A percentile compares a stretch with the other conserved stretches of the same genome.
Evolutionary conservation across 768 basidiomycete species (phyloP).

Genomic region (Suillus paluster): DNA sequence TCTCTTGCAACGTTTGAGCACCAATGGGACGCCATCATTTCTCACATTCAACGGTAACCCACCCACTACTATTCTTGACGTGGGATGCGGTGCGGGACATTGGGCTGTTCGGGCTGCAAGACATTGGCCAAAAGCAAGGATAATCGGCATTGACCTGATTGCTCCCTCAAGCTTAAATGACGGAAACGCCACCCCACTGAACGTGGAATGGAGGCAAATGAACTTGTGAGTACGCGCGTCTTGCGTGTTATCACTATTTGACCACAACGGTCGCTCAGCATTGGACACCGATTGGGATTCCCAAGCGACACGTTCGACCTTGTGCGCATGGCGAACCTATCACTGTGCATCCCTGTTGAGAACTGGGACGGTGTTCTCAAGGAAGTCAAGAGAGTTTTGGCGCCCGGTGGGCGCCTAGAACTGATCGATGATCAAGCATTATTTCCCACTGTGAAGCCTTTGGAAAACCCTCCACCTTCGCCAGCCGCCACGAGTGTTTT

Average conservation of each 20-base stretch:
- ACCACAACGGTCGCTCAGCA: constrained; percentile 39
- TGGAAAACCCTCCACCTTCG: constrained; percentile 20
- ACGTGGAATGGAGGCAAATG: constrained; percentile 57
- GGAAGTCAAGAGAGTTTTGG: constrained; percentile 68
- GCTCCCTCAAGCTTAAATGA: constrained; percentile 37
- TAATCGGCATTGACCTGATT: constrained; percentile 72
- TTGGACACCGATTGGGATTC: constrained; percentile 65
- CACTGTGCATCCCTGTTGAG: constrained; percentile 60
- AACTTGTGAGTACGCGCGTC: constrained; percentile 61
- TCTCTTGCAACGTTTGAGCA: constrained; percentile 59
- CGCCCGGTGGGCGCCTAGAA: constrained; percentile 66
- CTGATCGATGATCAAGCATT: constrained; percentile 73
- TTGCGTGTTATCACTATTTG: neutral
- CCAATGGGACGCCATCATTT: constrained; percentile 62
- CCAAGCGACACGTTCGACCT: constrained; percentile 66
- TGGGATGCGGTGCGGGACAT: constrained; percentile 75
- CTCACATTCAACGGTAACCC: constrained; percentile 51
- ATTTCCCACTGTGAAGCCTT: constrained; percentile 57
- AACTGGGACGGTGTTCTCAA: constrained; percentile 62
- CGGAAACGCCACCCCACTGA: constrained; percentile 39
- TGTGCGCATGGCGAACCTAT: constrained; percentile 73
- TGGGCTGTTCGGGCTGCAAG: constrained; percentile 70
- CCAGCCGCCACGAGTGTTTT: constrained; percentile 7
- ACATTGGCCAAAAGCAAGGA: constrained; percentile 60
- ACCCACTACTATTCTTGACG: constrained; percentile 64